These are phyloP conservation scores for Schizophyllum commune DNA, from an alignment of 1,284 basidiomycete species.

Conservation along the genomic window DNA sequence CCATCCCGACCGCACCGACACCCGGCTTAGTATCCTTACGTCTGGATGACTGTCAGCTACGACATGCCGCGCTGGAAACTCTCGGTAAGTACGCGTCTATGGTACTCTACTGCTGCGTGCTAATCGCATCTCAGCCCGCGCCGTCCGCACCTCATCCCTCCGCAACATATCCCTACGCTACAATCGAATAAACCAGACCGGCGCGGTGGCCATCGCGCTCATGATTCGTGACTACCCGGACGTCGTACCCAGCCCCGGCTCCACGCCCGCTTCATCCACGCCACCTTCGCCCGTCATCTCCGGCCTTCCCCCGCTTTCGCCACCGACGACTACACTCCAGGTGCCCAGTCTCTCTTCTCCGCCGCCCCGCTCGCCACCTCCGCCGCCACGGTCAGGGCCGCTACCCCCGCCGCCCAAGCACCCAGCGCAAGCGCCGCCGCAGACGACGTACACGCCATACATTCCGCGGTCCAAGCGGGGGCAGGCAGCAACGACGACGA, in stretches of 20 bases:
- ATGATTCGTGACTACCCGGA: conserved; percentile 96
- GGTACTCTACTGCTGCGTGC: neutral
- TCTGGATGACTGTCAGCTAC: conserved; percentile 76
- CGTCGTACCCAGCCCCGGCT: conserved; percentile 38
- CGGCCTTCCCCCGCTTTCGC: conserved; percentile 8
- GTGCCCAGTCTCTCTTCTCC: neutral
- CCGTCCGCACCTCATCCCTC: conserved; percentile 74
- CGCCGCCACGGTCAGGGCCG: conserved; percentile 29
- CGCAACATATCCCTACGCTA: conserved; percentile 83
- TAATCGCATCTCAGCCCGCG: conserved; percentile 46
- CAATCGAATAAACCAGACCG: conserved; percentile 76
- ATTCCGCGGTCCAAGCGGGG: conserved; percentile 48
- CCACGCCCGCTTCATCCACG: conserved; percentile 27
- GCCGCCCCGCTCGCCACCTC: neutral
- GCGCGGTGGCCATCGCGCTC: conserved; percentile 85
- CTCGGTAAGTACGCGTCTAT: conserved; percentile 47
- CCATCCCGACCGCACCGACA: conserved; percentile 49
- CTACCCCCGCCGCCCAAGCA: conserved; percentile 55
- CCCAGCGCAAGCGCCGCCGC: conserved; percentile 32
- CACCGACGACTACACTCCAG: conserved; percentile 6
- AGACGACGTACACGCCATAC: conserved; percentile 77
- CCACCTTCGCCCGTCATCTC: conserved; percentile 10
- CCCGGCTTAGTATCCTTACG: conserved; percentile 68
- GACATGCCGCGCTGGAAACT: conserved; percentile 65
- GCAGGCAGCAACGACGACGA: conserved; percentile 28